These are phyloP conservation scores for Musa itinerans DNA, from an alignment of 176 grass and related monocot genomes.

Conservation along the genomic window DNA sequence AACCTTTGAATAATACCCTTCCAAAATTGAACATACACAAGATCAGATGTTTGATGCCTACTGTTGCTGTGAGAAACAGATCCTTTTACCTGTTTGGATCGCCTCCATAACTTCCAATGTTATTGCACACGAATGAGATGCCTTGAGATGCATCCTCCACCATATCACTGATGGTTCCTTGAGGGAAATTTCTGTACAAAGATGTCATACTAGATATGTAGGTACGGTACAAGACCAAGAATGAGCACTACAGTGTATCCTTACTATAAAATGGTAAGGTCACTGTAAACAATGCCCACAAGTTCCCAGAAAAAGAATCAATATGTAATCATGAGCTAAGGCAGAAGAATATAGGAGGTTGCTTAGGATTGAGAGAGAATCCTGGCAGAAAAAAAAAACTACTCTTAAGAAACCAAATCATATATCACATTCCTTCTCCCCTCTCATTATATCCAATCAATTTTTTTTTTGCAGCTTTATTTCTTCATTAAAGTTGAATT, in stretches of 20 bases:
- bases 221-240: neutral
- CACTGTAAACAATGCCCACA: neutral
- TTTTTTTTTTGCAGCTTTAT: neutral
- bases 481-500: neutral
- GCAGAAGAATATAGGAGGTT: neutral
- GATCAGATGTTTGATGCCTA: neutral
- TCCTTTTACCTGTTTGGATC: conserved; percentile 64
- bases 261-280: neutral
- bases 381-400: neutral
- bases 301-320: neutral
- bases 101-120: conserved; percentile 72
- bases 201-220: neutral
- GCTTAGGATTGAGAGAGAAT: neutral
- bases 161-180: conserved; percentile 88
- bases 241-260: neutral
- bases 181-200: conserved; percentile 83
- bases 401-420: too few species aligned
- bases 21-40: neutral
- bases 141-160: conserved; percentile 77
- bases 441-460: neutral
- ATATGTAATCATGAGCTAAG: neutral
- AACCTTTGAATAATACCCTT: neutral
- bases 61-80: neutral
- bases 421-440: neutral
- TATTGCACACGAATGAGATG: conserved; percentile 82